These are phyloP conservation scores for Pseudocercospora pini-densiflorae DNA, from an alignment of 2,329 filamentous ascomycete species.

Conservation along the genomic window DNA sequence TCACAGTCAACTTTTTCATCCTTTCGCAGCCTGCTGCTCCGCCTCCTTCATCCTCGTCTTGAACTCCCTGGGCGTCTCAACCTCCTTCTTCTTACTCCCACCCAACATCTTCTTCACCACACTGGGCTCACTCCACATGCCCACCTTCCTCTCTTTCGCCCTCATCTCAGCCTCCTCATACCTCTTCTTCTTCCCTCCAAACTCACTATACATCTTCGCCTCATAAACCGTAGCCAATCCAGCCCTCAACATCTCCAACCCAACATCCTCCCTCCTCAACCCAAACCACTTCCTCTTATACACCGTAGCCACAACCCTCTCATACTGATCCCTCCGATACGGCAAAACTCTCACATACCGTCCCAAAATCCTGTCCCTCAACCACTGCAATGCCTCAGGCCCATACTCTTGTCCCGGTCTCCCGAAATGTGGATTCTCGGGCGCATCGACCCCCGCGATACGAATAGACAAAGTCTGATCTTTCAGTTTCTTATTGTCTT, in stretches of 20 bases:
- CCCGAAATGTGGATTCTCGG: conserved; percentile 92
- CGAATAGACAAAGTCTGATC: conserved; percentile 76
- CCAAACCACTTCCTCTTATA: conserved; percentile 46
- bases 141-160: conserved; percentile 47
- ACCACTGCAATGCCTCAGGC: conserved; percentile 79
- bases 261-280: conserved; percentile 76
- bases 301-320: conserved; percentile 85
- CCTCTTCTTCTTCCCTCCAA: conserved; percentile 67
- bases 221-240: conserved; percentile 93
- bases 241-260: conserved; percentile 82
- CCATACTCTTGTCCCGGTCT: conserved; percentile 82
- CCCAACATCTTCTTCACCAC: conserved; percentile 46
- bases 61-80: conserved; percentile 86
- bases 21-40: background rate
- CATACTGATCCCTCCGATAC: conserved; percentile 87
- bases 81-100: conserved; percentile 59
- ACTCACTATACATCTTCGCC: conserved; percentile 86
- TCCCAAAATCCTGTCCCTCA: conserved; percentile 72
- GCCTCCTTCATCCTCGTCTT: conserved; percentile 65
- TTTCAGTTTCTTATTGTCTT: conserved; percentile 28
- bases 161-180: conserved; percentile 67
- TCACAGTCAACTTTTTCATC: background rate
- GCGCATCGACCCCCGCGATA: conserved; percentile 90
- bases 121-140: conserved; percentile 66
- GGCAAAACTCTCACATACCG: conserved; percentile 80